Percentiles rank a stretch among this genome's conserved stretches.
phyloP scores from a whole-genome alignment of 2,329 filamentous ascomycete species.

The Pseudogymnoascus pannorum region DNA sequence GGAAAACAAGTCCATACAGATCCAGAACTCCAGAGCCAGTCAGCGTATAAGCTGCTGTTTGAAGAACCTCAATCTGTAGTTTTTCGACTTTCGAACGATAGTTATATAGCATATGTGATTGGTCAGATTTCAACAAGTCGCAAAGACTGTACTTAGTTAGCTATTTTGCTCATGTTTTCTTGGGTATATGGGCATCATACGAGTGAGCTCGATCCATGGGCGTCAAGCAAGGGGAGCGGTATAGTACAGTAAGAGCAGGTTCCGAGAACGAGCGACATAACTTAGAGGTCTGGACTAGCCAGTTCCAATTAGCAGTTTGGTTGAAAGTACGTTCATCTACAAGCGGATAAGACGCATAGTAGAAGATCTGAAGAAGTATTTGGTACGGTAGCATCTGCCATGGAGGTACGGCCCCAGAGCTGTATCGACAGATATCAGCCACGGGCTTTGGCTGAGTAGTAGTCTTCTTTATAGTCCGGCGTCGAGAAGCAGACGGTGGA shows the following conservation, averaged over 20 bases:
- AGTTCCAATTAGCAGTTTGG: constrained; percentile 41
- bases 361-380: constrained; percentile 62
- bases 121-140: constrained; percentile 8
- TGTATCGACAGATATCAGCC: background rate
- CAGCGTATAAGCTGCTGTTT: constrained; percentile 46
- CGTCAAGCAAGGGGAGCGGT: constrained; percentile 59
- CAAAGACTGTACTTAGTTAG: constrained; percentile 35
- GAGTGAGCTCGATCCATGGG: constrained; percentile 41
- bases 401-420: constrained; percentile 38
- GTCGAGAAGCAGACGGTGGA: background rate
- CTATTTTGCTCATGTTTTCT: constrained; percentile 35
- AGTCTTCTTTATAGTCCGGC: background rate
- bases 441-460: background rate
- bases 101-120: constrained; percentile 36
- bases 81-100: constrained; percentile 66
- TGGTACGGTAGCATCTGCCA: constrained; percentile 61
- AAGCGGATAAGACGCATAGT: constrained; percentile 55
- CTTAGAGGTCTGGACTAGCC: constrained; percentile 58
- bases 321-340: constrained; percentile 39
- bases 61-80: constrained; percentile 61
- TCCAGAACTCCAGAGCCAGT: constrained; percentile 47
- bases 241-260: constrained; percentile 66
- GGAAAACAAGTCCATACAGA: constrained; percentile 50
- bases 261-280: constrained; percentile 61
- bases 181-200: constrained; percentile 30